Evolutionary conservation across 169 alveolate species (phyloP), one percentile per base, ranked within the genome.

Genomic region (Cryptosporidium ryanae): DNA sequence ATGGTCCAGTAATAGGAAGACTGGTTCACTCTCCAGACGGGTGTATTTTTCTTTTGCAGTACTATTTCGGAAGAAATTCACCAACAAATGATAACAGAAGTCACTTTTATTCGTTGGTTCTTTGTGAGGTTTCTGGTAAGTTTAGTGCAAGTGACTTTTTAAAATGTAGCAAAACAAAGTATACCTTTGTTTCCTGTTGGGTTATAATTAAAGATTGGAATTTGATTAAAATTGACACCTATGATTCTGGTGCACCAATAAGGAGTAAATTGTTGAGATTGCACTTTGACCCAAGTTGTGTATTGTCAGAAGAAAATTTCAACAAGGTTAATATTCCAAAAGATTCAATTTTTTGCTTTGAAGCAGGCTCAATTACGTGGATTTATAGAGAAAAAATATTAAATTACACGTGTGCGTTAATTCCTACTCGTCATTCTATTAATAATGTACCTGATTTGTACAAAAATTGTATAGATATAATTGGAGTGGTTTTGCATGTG

Each of bases 121-220:
- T 55, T 4, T 76, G 87, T 25, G 87, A 76, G 18, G 63, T 76
- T 15, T 76, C 87, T 5, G 87, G 87, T 18, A 43, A 59, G 13
- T 76, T 76, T 25, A 76, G 13, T 6, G 17, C 76, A 46, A 76
- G 52, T 29, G 44, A 23, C 38, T 23, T 76, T 31, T 70, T 76
- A 13, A 32, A 59, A 27, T 76, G 87, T 48, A 55, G 64, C 31
- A 46, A 18, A 38, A 76, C 87, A 76, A 55, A 55, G 23, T 34
- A 25, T 13, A 25, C 38, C 13, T 38, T 59, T 44, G 59, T 76
- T 34, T 76, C 87, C 1, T 76, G 87, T 21, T 61, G 68, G 71
- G 1, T 76, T 34, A 15, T 34, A 13, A 59, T 76, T 13, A 55
- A 61, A 29, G 50, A 76, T 46, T 76, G 87, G 87, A 13, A 38